Conservation (phyloP, 768 basidiomycete genomes). For the Lactarius quietus region DNA sequence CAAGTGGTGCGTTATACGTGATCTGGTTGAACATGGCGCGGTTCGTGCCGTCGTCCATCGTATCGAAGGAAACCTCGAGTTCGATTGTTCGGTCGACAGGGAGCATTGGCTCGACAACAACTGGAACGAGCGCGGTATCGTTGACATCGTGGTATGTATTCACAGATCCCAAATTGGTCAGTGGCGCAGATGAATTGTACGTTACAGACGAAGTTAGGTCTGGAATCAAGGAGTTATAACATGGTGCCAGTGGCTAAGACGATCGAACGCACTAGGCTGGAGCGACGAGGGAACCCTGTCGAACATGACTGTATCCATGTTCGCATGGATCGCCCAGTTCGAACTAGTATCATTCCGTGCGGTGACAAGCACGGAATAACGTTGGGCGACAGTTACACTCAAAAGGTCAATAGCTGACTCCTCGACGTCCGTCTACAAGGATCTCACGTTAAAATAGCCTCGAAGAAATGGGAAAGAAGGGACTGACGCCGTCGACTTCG, state of each 20-base stretch:
- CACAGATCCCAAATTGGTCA: constrained; percentile 52
- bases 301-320: constrained; percentile 91
- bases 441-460: neutral
- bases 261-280: constrained; percentile 57
- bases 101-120: constrained; percentile 48
- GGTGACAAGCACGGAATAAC: constrained; percentile 89
- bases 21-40: constrained; percentile 71
- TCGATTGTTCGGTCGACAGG: constrained; percentile 55
- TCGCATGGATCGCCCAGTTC: constrained; percentile 89
- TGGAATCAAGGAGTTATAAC: constrained; percentile 32
- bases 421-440: constrained; percentile 65
- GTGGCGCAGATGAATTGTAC: constrained; percentile 53
- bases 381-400: constrained; percentile 79
- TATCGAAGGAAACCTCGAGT: constrained; percentile 75
- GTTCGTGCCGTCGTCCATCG: constrained; percentile 84
- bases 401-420: constrained; percentile 69
- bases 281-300: constrained; percentile 71
- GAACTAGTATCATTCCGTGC: constrained; percentile 76
- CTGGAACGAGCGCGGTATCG: constrained; percentile 68
- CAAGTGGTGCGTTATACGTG: constrained; percentile 64
- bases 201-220: constrained; percentile 83
- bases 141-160: constrained; percentile 58
- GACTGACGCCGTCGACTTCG: constrained; percentile 75
- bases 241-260: neutral
- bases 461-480: neutral